Base-by-base conservation (phyloP, 306 rosid species). In the Lupinus albus region DNA sequence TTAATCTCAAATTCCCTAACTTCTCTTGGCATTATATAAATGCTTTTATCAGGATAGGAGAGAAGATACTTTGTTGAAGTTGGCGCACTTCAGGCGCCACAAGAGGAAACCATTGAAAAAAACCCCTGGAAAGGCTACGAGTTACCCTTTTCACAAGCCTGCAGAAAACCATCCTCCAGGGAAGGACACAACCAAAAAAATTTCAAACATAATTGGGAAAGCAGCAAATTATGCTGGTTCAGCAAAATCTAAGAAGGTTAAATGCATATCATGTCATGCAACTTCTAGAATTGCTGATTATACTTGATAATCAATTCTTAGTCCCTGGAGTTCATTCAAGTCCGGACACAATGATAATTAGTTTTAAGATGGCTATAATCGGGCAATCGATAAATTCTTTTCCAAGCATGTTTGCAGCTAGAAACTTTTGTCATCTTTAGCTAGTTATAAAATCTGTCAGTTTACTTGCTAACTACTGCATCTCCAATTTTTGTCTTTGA, bases 161-260 rank as follows among this genome's bases (percentile, higher is more conserved):
- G 96, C 88, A 82, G 99, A 94, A 82, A 86, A 86, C 75, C 90
- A 88, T 85, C 96, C 92, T 62, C 97, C 95, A 11, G 99, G 99
- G 81, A 90, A 90, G 84, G 99, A 94, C 82, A 76, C 91, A 9
- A 82, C 92, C 35, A 94, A 90, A 86, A 94, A 85, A 82, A 86
- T 94, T 76, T 86, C 99, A 1, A 90, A 88, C 80, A 80, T 94
- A 10, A 90, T 94, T 32, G 97, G 99, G 51, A 85, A 81, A 81
- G 96, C 96, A 76, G 89, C 94, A 75, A 83, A 84, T 10, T 87
- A 87, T 77, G 99, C 95, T 70, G 87, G 89, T 76, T 90, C 96
- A 5, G 89, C 89, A 50, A 90, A 94, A 83, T 54, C 79, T 47
- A 94, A 86, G 75, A 90, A 86, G 99, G 99, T 86, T 25, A 25